Evolutionary conservation across 2,329 filamentous ascomycete species (phyloP).

Genomic region (Geosmithia putterillii): DNA sequence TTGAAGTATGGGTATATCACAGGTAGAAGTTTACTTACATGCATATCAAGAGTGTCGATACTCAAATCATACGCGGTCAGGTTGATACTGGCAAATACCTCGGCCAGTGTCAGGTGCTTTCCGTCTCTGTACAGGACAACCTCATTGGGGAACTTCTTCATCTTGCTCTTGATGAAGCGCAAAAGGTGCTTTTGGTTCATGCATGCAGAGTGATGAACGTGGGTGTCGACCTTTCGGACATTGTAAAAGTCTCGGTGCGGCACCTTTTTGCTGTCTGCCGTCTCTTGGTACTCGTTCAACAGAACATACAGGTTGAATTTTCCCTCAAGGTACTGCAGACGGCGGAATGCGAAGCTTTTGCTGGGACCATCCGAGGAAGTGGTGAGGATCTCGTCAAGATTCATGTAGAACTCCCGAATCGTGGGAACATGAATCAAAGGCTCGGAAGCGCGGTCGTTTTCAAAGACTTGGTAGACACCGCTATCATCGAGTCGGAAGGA

Average conservation of each 20-base stretch:
- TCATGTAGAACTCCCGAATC: slow-evolving; percentile 90
- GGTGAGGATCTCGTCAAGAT: slow-evolving; percentile 73
- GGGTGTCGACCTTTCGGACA: slow-evolving; percentile 94
- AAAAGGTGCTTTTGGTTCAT: slow-evolving; percentile 99
- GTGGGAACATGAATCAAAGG: slow-evolving; percentile 81
- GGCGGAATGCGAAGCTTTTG: slow-evolving; percentile 93
- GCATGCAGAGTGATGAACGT: slow-evolving; percentile 97
- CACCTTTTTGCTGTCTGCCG: slow-evolving; percentile 93
- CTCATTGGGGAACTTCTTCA: slow-evolving; percentile 96
- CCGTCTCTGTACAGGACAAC: slow-evolving; percentile 86
- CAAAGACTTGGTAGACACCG: slow-evolving; percentile 88
- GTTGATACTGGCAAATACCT: slow-evolving; percentile 97
- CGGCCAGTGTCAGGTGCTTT: slow-evolving; percentile 76
- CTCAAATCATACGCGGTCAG: slow-evolving; percentile 94
- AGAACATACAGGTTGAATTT: slow-evolving; percentile 93
- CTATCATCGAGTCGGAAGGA: slow-evolving; percentile 68
- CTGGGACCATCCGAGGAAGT: slow-evolving; percentile 92
- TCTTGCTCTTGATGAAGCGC: slow-evolving; percentile 98
- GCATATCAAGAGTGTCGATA: slow-evolving; percentile 98
- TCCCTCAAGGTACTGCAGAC: slow-evolving; percentile 88
- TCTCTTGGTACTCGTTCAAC: slow-evolving; percentile 94
- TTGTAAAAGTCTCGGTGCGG: slow-evolving; percentile 99
- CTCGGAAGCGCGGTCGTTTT: slow-evolving; percentile 48
- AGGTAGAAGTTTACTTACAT: slow-evolving; percentile 43
- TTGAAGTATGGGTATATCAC: neutral